Evolutionary conservation across 805 yeast genomes (phyloP), one percentile per base, ranked within the genome.

Genomic region (Zygosaccharomyces bailii): DNA sequence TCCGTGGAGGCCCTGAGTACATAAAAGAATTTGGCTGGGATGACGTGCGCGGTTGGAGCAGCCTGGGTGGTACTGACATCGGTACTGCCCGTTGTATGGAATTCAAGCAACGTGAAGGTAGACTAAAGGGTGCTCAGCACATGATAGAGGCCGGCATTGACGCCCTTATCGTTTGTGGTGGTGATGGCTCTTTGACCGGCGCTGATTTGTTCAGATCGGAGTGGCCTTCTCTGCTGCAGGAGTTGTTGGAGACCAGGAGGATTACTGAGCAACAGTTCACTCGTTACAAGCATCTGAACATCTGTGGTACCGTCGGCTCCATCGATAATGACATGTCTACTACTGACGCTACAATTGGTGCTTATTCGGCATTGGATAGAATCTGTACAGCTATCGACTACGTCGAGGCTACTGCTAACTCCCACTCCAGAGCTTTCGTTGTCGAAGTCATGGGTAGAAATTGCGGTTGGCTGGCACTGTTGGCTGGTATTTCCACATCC

Each of bases 361-460:
- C 86, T 4, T 80, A 75, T 60, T 80, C 86, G 10, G 78, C 89
- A 0, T 69, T 83, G 48, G 87, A 79, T 48, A 69, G 89, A 58
- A 83, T 83, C 54, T 76, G 84, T 52, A 78, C 79, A 58, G 77
- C 79, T 21, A 52, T 85, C 51, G 95, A 85, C 66, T 85, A 82
- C 60, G 84, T 85, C 49, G 91, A 84, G 62, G 88, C 90, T 18
- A 85, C 95, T 18, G 95, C 95, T 18, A 76, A 78, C 42, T 84
- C 90, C 1, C 95, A 85, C 63, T 83, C 88, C 23, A 71, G 95
- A 61, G 93, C 91, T 3, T 85, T 85, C 58, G 86, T 85, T 32
- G 80, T 85, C 33, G 95, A 85, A 68, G 95, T 85, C 14, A 85
- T 85, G 95, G 95, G 95, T 48, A 75, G 95, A 66, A 89, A 85